Evolutionary conservation across 768 basidiomycete species (phyloP), one percentile per base, ranked within the genome.

Genomic region (Phallus indusiatus): DNA sequence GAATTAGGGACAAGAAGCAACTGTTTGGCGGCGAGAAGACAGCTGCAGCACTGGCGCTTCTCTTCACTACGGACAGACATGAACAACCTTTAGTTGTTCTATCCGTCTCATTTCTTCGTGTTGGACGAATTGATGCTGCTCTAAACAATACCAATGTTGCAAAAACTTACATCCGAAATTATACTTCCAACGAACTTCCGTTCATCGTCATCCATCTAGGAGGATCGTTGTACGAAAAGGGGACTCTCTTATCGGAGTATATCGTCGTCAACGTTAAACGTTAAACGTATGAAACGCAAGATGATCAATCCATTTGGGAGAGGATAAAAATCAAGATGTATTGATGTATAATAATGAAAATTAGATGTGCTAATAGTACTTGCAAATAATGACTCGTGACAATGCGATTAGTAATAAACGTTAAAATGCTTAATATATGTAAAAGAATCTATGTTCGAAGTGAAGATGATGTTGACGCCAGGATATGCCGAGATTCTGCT

Each of bases 1-100:
- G 94, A 1, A 98, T 98, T 80, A 81, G 94, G 62, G 96, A 98
- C 69, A 98, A 98, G 94, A 94, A 97, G 60, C 95, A 98, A 70
- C 76, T 98, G 14, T 98, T 94, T 0, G 96, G 95, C 56, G 96
- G 95, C 20, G 96, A 99, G 70, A 97, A 98, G 76, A 98, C 96
- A 0, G 94, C 98, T 52, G 96, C 96, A 6, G 95, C 95, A 5
- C 75, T 98, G n/a, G 95, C 95, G 1, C 76, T 99, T 18, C 78
- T 98, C 34, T 97, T 98, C 65, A 94, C 96, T 5, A 95, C 98
- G 56, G 95, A 99, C 71, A 94, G 89, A 92, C 88, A 54, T 24
- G 18, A 24, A n/a, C 11, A 14, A 47, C 49, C 46, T 3, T 47
- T 16, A 8, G 28, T 21, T 47, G 8, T 1, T 17, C 21, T 94